Evolutionary conservation across 2,329 filamentous ascomycete genomes (phyloP).

Genomic region (Neonectria coccinea): DNA sequence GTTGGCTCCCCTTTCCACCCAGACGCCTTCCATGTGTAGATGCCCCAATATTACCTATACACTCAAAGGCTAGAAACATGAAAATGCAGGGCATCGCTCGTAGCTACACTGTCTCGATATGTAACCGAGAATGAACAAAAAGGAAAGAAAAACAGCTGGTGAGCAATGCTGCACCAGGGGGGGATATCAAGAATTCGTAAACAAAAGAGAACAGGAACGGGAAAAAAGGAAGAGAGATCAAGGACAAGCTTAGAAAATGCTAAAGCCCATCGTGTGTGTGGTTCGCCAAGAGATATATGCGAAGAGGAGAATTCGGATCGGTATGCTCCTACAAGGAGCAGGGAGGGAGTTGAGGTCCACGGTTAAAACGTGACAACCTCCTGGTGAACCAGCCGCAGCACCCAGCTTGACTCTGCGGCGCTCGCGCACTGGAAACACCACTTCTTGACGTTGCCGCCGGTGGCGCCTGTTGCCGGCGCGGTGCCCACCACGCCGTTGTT

Average conservation of each 20-base stretch:
- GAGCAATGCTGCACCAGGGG: constrained; percentile 25
- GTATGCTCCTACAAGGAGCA: constrained; percentile 8
- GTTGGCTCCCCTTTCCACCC: constrained; percentile 22
- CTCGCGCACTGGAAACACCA: constrained; percentile 73
- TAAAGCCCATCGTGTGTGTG: constrained; percentile 13
- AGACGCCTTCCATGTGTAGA: constrained; percentile 44
- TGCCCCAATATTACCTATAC: constrained; percentile 32
- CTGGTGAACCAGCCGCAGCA: constrained; percentile 67
- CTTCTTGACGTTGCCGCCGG: constrained; percentile 68
- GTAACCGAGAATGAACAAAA: constrained; percentile 23
- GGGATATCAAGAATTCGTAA: constrained; percentile 43
- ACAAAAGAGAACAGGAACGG: constrained; percentile 18
- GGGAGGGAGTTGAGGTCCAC: neutral
- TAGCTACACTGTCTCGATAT: constrained; percentile 15
- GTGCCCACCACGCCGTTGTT: constrained; percentile 67
- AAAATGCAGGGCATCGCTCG: constrained; percentile 40
- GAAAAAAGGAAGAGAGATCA: neutral
- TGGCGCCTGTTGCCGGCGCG: constrained; percentile 63
- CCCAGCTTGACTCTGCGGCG: constrained; percentile 65
- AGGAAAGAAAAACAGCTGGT: constrained; percentile 27
- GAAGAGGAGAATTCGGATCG: constrained; percentile 8
- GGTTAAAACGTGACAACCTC: constrained; percentile 60
- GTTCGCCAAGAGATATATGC: constrained; percentile 11
- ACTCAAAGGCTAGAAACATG: constrained; percentile 27
- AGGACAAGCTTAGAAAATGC: neutral